phyloP scores from a whole-genome alignment of 768 basidiomycete genomes.

The Kwoniella botswanensis region DNA sequence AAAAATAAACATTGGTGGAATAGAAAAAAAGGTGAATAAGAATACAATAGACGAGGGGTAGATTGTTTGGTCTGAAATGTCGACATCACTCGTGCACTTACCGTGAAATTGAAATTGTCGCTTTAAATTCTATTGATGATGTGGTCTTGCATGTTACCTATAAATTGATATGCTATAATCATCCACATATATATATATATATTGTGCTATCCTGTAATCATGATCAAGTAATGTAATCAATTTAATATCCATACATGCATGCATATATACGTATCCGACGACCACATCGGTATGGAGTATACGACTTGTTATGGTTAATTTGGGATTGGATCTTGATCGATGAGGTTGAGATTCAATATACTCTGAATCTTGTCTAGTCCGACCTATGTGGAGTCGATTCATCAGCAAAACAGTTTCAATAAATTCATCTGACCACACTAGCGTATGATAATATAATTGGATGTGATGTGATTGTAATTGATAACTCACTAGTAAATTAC shows the following conservation, averaged over 20 bases:
- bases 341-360: not conserved
- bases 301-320: not conserved
- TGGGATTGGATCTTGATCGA: not conserved
- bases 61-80: too few relatives aligned
- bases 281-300: too few relatives aligned
- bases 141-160: not conserved
- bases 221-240: too few relatives aligned
- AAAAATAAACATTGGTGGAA: slow-evolving; percentile 23
- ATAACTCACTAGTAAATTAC: slow-evolving; percentile 35
- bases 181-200: not conserved
- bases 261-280: too few relatives aligned
- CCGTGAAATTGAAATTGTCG: too few relatives aligned
- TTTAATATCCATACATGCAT: too few relatives aligned
- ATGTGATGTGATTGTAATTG: too few relatives aligned
- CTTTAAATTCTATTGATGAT: not conserved
- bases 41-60: too few relatives aligned
- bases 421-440: not conserved
- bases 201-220: not conserved
- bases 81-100: too few relatives aligned
- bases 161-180: not conserved
- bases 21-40: slow-evolving; percentile 14
- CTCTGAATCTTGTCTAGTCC: slow-evolving; percentile 44
- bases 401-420: not conserved
- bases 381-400: slow-evolving; percentile 18
- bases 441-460: too few relatives aligned